Evolutionary conservation across 2,329 filamentous ascomycete species (phyloP).

Genomic region (Hypoxylon sp.): DNA sequence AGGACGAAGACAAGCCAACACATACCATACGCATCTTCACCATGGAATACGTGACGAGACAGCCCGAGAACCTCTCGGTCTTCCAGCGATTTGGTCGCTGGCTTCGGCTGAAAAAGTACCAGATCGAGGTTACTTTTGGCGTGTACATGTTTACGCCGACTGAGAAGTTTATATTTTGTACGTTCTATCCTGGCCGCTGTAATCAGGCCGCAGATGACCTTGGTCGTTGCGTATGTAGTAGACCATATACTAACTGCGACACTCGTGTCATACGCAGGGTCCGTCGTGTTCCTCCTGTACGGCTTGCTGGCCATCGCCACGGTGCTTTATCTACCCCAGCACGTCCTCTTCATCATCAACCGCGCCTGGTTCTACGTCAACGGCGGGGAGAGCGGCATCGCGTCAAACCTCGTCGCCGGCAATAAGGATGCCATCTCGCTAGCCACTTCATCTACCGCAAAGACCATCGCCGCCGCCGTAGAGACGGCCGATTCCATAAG

Average conservation of each 20-base stretch:
- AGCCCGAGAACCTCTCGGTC: constrained; percentile 44
- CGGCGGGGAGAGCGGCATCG: constrained; percentile 67
- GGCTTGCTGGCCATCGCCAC: constrained; percentile 86
- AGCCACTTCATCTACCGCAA: constrained; percentile 46
- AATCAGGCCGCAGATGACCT: background rate
- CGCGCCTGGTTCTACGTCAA: constrained; percentile 95
- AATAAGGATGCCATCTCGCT: constrained; percentile 54
- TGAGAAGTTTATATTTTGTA: constrained; percentile 98
- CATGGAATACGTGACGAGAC: constrained; percentile 50
- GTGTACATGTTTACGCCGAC: constrained; percentile 97
- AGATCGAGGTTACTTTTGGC: constrained; percentile 96
- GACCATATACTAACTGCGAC: background rate
- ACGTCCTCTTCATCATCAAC: constrained; percentile 81
- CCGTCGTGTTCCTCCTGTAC: constrained; percentile 87
- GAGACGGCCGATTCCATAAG: constrained; percentile 43
- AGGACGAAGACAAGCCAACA: background rate
- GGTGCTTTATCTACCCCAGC: constrained; percentile 91
- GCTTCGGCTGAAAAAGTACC: constrained; percentile 95
- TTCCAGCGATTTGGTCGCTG: constrained; percentile 74
- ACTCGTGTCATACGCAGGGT: constrained; percentile 65
- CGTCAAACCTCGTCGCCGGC: constrained; percentile 49
- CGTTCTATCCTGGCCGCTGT: constrained; percentile 46
- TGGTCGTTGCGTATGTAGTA: background rate
- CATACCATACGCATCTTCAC: constrained; percentile 37
- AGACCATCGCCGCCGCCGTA: constrained; percentile 42